Evolutionary conservation across 2,329 filamentous ascomycete species (phyloP).

Genomic region (Magnaporthiopsis rhizophila): DNA sequence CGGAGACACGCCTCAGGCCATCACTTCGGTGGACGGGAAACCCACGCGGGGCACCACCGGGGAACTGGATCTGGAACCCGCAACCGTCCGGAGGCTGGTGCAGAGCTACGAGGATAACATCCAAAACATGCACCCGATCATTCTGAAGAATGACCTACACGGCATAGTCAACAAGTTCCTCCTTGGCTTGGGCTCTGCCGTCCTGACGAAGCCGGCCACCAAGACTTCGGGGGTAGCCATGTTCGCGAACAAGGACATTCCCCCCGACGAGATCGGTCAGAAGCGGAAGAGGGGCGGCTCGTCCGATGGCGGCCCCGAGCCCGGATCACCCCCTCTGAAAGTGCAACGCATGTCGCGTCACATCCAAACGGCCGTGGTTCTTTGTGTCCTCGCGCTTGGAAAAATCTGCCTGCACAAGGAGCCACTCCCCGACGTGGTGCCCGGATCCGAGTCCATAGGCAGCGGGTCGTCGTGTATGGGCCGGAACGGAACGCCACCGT

Average conservation of each 20-base stretch:
- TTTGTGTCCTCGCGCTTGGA: conserved; percentile 78
- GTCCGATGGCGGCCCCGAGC: conserved; percentile 23
- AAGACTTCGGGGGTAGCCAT: conserved; percentile 17
- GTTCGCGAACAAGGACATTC: conserved; percentile 17
- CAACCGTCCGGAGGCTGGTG: conserved; percentile 45
- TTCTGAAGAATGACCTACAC: conserved; percentile 44
- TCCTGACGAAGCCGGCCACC: conserved; percentile 14
- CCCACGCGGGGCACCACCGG: conserved; percentile 25
- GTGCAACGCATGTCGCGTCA: conserved; percentile 52
- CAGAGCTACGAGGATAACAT: conserved; percentile 52
- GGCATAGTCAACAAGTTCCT: conserved; percentile 46
- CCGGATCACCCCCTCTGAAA: conserved; percentile 24
- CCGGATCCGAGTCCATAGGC: conserved; percentile 12
- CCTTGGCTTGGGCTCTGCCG: conserved; percentile 32
- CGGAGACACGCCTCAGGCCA: neutral
- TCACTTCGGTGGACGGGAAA: conserved; percentile 12
- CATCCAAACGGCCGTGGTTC: conserved; percentile 71
- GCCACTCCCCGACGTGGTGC: conserved; percentile 49
- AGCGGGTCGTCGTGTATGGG: conserved; percentile 16
- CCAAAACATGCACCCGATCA: conserved; percentile 57
- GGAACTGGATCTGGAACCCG: conserved; percentile 47
- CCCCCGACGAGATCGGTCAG: conserved; percentile 20
- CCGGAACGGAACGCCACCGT: conserved; percentile 43
- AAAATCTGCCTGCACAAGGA: conserved; percentile 61
- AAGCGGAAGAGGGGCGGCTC: conserved; percentile 52